Evolutionary conservation across 1,284 basidiomycete genomes (phyloP).

Genomic region (Flammula alnicola): DNA sequence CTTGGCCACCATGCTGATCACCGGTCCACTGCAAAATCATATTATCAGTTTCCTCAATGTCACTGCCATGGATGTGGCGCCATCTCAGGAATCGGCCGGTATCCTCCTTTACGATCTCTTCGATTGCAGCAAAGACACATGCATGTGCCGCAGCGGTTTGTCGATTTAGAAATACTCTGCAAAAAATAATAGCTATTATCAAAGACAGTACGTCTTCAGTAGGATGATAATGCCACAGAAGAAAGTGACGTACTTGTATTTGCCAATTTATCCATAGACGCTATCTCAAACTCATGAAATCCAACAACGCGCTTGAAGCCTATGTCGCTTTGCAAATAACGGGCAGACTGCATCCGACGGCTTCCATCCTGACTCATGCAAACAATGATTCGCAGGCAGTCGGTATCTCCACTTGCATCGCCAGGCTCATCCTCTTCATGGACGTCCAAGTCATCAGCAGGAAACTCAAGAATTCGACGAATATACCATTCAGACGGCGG

Average conservation of each 20-base stretch:
- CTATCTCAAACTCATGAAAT: conserved; percentile 34
- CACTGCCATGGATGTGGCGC: conserved; percentile 27
- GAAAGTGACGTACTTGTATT: conserved; percentile 6
- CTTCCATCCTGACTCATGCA: conserved; percentile 32
- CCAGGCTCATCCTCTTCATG: not conserved
- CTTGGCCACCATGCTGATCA: conserved; percentile 35
- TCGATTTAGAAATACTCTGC: conserved; percentile 25
- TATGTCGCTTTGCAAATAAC: conserved; percentile 33
- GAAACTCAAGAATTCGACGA: not conserved
- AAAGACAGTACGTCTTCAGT: conserved; percentile 27
- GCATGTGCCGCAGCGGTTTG: conserved; percentile 29
- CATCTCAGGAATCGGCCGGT: conserved; percentile 26
- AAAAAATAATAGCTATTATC: no score
- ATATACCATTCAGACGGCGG: conserved; percentile 4
- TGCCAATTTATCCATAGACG: not conserved
- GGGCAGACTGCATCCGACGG: conserved; percentile 20
- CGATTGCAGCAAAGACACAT: conserved; percentile 27
- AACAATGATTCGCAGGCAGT: conserved; percentile 28
- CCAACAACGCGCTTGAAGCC: conserved; percentile 31
- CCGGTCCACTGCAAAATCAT: conserved; percentile 25
- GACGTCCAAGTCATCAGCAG: not conserved
- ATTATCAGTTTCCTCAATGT: conserved; percentile 11
- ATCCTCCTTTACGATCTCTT: conserved; percentile 27
- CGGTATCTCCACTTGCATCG: no score
- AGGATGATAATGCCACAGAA: not conserved